A percentile compares a stretch with the other conserved stretches of the same genome.
These are phyloP conservation scores for Hippophae rhamnoides DNA, from an alignment of 306 rosid genomes.

Conservation along the genomic window DNA sequence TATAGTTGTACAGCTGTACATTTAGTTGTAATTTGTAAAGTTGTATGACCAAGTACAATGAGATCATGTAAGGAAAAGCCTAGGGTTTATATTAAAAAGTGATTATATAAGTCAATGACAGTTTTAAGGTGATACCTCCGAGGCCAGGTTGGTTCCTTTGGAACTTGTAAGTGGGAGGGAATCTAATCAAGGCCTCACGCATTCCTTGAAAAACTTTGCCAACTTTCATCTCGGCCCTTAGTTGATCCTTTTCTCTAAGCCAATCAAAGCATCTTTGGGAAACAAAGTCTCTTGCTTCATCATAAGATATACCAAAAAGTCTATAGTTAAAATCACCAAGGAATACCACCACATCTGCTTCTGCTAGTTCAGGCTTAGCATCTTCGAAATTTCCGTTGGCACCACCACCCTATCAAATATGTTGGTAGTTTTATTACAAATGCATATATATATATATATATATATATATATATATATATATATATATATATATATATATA, in stretches of 20 bases:
- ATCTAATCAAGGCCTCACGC: slow-evolving; percentile 87
- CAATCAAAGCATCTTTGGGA: slow-evolving; percentile 99
- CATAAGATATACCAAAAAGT: slow-evolving; percentile 93
- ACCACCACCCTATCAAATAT: slow-evolving; percentile 23
- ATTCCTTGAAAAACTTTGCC: slow-evolving; percentile 99
- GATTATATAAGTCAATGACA: no score
- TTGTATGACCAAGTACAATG: no score
- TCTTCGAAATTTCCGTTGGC: slow-evolving; percentile 66
- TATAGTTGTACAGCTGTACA: no score
- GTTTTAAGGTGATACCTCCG: slow-evolving; percentile 43
- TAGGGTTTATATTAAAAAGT: no score
- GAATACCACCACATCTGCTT: slow-evolving; percentile 92
- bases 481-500: slow-evolving; percentile 8
- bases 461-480: slow-evolving; percentile 10
- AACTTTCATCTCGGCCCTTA: slow-evolving; percentile 87
- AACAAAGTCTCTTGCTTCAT: slow-evolving; percentile 98
- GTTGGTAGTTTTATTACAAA: slow-evolving; percentile 10
- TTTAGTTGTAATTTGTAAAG: no score
- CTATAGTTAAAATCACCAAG: slow-evolving; percentile 93
- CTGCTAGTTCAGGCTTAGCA: slow-evolving; percentile 81
- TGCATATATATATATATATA: slow-evolving; percentile 7
- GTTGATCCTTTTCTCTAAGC: slow-evolving; percentile 99
- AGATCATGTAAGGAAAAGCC: no score
- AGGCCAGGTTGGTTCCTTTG: slow-evolving; percentile 85
- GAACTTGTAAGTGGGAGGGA: slow-evolving; percentile 97